Evolutionary conservation across 352 stramenopile genomes (phyloP), one percentile per base, ranked within the genome.

Genomic region (Globisporangium solare): DNA sequence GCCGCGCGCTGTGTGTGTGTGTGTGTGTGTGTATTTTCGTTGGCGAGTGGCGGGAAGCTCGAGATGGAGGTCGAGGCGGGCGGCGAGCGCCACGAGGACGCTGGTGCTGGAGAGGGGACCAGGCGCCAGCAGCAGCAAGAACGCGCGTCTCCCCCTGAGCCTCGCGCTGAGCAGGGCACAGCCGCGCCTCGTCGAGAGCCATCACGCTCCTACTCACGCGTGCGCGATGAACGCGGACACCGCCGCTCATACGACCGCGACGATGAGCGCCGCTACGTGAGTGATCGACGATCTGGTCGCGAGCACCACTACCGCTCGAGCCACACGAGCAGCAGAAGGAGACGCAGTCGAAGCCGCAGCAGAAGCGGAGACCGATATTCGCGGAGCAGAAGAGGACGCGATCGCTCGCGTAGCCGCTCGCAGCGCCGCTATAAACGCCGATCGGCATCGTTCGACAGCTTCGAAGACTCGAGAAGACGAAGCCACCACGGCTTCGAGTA

Each of bases 321-420:
- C 13, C 54, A 35, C 24, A 31, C 31, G 7, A 55, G 56, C 43
- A 24, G 51, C 47, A 41, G 48, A 22, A 39, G 31, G 40, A 57
- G 56, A 22, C 39, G 39, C 39, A 43, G 39, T n/a, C 40, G 54
- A 22, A 61, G 56, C 17, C 31, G 39, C 1, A 60, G 58, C 27
- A 27, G 60, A 24, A 59, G 59, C n/a, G 39, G 42, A 46, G 54
- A 49, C 42, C 37, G 41, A 14, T 43, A 52, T 35, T 18, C 18
- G 15, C 27, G 42, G 32, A n/a, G 37, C 18, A 65, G 58, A 43
- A 51, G 50, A n/a, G n/a, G 42, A 32, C 22, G 8, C 6, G 31
- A 47, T 24, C 58, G 54, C 6, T 63, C 43, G 14, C 49, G 56
- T 14, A 63, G 54, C 24, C 60, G 47, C 27, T 67, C 60, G 10